Base-by-base conservation (phyloP, 1,284 basidiomycete species). In the Flammula alnicola region DNA sequence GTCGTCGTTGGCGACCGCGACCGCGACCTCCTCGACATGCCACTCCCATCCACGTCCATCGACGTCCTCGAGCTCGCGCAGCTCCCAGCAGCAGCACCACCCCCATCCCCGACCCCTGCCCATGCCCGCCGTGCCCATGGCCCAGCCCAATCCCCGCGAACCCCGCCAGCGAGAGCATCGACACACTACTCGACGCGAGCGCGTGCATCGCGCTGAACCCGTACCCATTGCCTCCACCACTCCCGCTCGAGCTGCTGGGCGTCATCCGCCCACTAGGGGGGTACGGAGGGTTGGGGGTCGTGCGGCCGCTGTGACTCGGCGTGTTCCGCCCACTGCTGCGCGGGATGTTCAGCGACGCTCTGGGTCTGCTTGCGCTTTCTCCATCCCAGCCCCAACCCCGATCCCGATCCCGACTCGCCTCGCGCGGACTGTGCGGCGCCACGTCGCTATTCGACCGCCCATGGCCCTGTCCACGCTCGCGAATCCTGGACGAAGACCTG, bases 371-470 rank as follows among this genome's bases (percentile, higher is more conserved):
- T 17, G 49, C 36, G n/a, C 44, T 38, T 8, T 43, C 47, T 25
- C 65, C 33, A 44, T 36, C 32, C 16, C 41, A 31, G 26, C 35
- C 16, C 12, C n/a, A n/a, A n/a, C n/a, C n/a, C n/a, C n/a, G n/a
- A n/a, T n/a, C n/a, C n/a, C n/a, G n/a, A n/a, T n/a, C n/a, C n/a
- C 37, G 37, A 17, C 44, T 39, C 8, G 31, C 27, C 20, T 27
- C 8, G 17, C 44, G 20, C 5, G 47, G 32, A 10, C 39, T 49
- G 23, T 39, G 30, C 25, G 26, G 54, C 7, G 58, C 51, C 23
- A 63, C 61, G 42, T 77, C 78, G 49, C 71, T 77, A 52, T 67
- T 73, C 19, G 70, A 69, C 35, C 72, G 62, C 14, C 38, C 41
- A 59, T 73, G 71, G 16, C 59, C 42, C 3, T 33, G 32, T 39